phyloP scores from a whole-genome alignment of 768 basidiomycete genomes.

The Calocera cornea region DNA sequence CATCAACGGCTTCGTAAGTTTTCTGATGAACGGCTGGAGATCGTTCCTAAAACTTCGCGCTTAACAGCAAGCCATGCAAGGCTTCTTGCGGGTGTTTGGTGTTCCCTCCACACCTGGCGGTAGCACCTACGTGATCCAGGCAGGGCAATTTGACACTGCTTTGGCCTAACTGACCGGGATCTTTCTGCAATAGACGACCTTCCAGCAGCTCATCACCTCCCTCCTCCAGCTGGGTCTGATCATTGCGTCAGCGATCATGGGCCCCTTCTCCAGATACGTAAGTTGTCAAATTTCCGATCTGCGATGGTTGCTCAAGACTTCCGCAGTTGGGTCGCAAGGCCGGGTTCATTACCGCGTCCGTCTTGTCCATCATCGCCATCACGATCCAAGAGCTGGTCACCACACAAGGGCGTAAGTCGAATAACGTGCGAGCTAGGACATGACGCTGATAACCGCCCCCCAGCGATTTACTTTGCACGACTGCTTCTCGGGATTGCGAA shows the following conservation, averaged over 20 bases:
- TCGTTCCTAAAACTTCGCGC: not conserved
- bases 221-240: constrained; percentile 16
- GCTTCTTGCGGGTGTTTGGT: constrained; percentile 8
- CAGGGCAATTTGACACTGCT: not conserved
- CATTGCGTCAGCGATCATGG: constrained; percentile 5
- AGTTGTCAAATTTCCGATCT: not conserved
- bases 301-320: not conserved
- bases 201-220: constrained; percentile 16
- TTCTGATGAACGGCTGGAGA: not conserved
- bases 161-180: not conserved
- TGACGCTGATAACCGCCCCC: not conserved
- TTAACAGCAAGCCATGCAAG: constrained; percentile 13
- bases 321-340: constrained; percentile 10
- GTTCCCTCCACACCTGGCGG: not conserved
- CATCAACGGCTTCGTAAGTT: constrained; percentile 13
- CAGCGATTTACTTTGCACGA: constrained; percentile 10
- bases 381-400: constrained; percentile 14
- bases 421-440: not conserved
- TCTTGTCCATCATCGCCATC: constrained; percentile 11
- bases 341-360: constrained; percentile 11
- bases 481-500: constrained; percentile 12
- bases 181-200: constrained; percentile 7
- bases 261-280: constrained; percentile 4
- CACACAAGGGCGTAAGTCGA: not conserved
- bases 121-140: not conserved